phyloP scores from a whole-genome alignment of 163 green algal species.

The Smithsoniella earleae region DNA sequence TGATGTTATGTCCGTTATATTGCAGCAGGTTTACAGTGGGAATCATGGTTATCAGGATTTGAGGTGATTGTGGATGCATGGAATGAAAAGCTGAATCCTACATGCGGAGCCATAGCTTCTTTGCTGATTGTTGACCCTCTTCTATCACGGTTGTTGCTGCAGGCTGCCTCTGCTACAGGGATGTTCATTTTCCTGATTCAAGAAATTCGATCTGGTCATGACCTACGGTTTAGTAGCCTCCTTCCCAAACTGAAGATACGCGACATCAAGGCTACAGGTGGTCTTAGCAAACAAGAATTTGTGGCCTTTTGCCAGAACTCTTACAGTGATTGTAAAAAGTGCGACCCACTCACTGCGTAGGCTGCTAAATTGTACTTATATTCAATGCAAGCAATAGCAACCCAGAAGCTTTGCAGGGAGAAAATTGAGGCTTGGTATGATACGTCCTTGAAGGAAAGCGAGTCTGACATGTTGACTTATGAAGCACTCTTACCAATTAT shows the following conservation, averaged over 20 bases:
- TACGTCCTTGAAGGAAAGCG: neutral
- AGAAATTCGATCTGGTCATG: neutral
- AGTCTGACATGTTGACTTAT: neutral
- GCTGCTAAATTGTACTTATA: neutral
- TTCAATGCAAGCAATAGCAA: neutral
- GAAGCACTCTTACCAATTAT: neutral
- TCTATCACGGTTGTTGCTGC: neutral
- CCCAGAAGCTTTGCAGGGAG: neutral
- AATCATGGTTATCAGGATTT: too few species aligned
- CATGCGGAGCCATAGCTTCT: too few species aligned
- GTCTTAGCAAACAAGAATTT: neutral
- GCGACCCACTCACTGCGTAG: neutral
- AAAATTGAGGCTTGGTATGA: neutral
- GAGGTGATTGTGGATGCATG: neutral
- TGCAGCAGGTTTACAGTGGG: too few species aligned
- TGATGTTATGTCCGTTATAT: too few species aligned
- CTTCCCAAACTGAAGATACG: neutral
- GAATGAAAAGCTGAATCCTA: too few species aligned
- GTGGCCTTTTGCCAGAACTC: neutral
- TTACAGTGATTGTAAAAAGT: neutral
- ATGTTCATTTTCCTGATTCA: neutral
- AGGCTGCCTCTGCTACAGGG: neutral
- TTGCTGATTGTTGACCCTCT: neutral
- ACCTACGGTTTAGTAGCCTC: neutral
- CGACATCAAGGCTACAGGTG: neutral